A percentile compares a stretch with the other conserved stretches of the same genome.
Conservation (phyloP, 2,329 filamentous ascomycete genomes). For the Didymella sp. region DNA sequence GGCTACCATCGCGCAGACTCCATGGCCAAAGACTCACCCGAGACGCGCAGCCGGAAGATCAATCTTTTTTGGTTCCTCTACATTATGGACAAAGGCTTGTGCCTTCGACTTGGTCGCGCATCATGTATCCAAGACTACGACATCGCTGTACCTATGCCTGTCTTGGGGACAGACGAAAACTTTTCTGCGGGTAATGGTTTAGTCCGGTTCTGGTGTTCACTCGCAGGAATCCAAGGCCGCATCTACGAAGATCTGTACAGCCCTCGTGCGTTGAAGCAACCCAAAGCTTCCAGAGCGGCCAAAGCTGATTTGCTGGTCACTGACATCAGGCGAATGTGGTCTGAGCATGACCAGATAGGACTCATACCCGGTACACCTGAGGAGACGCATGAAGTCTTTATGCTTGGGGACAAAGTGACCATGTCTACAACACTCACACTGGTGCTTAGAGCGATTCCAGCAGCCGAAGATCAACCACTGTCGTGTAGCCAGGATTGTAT, state of each 20-base stretch:
- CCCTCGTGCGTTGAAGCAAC: constrained; percentile 26
- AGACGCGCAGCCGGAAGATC: constrained; percentile 17
- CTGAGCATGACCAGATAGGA: constrained; percentile 12
- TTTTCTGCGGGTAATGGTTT: constrained; percentile 20
- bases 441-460: constrained; percentile 43
- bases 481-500: constrained; percentile 38
- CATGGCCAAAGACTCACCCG: constrained; percentile 13
- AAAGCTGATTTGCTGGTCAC: constrained; percentile 21
- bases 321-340: constrained; percentile 14
- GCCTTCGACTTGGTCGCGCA: constrained; percentile 46
- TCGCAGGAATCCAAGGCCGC: constrained; percentile 39
- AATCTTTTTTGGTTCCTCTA: constrained; percentile 50
- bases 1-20: constrained; percentile 41
- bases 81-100: constrained; percentile 48
- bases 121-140: constrained; percentile 48
- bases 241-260: constrained; percentile 49
- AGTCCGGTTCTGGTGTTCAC: constrained; percentile 5
- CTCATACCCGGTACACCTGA: constrained; percentile 24
- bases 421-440: constrained; percentile 47
- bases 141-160: constrained; percentile 31
- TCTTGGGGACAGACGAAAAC: constrained; percentile 17
- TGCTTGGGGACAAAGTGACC: constrained; percentile 42
- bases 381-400: constrained; percentile 41
- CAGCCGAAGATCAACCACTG: constrained; percentile 23
- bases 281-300: constrained; percentile 7